phyloP scores from a whole-genome alignment of 176 grass and related monocot species.

The Elaeis guineensis region DNA sequence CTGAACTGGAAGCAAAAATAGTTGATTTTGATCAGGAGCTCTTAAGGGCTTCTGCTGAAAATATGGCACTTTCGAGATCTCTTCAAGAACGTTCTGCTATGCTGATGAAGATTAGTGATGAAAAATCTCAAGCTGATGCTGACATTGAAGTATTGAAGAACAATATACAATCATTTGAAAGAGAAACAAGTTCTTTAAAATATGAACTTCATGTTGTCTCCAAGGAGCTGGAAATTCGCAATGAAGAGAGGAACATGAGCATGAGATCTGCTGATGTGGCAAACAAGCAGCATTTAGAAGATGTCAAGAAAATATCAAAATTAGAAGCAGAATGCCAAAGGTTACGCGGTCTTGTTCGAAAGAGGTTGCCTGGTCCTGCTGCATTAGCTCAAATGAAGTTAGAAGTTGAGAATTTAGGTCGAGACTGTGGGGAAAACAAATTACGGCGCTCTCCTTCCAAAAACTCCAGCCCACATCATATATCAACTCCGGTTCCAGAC shows the following conservation, averaged over 20 bases:
- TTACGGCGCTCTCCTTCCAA: slow-evolving; percentile 63
- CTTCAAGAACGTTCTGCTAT: slow-evolving; percentile 65
- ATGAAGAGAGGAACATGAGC: slow-evolving; percentile 99
- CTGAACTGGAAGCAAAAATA: slow-evolving; percentile 79
- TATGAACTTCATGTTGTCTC: slow-evolving; percentile 88
- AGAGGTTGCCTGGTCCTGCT: slow-evolving; percentile 91
- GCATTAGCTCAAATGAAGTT: slow-evolving; percentile 99
- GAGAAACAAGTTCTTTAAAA: slow-evolving; percentile 89
- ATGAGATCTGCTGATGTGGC: slow-evolving; percentile 91
- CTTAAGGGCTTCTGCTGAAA: slow-evolving; percentile 80
- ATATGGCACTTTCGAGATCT: slow-evolving; percentile 69
- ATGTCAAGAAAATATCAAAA: slow-evolving; percentile 95
- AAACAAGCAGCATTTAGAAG: slow-evolving; percentile 80
- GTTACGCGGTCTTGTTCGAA: slow-evolving; percentile 86
- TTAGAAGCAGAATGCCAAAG: slow-evolving; percentile 98
- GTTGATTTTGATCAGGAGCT: slow-evolving; percentile 82
- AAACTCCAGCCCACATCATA: slow-evolving; percentile 42
- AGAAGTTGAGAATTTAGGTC: slow-evolving; percentile 90
- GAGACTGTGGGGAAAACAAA: slow-evolving; percentile 77
- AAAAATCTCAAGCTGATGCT: slow-evolving; percentile 76
- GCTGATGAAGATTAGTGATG: slow-evolving; percentile 81
- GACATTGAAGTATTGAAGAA: slow-evolving; percentile 89
- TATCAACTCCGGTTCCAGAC: slow-evolving; percentile 46
- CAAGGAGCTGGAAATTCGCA: slow-evolving; percentile 97
- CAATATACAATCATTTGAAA: slow-evolving; percentile 63